These are phyloP conservation scores for Lipomyces sp. DNA, from an alignment of 805 yeast species.

Conservation along the genomic window DNA sequence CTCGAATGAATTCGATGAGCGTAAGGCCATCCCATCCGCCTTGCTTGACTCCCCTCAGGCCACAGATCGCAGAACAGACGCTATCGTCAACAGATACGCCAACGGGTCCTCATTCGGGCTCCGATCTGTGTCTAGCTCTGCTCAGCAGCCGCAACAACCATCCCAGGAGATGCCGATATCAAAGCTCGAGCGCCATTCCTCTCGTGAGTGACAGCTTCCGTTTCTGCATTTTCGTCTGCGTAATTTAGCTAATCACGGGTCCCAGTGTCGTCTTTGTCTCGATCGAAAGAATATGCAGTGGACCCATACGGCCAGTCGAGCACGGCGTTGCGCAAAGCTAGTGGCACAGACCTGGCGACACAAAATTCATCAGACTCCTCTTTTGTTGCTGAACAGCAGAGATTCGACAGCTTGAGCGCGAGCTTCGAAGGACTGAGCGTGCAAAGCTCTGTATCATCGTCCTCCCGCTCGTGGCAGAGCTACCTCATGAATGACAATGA, in stretches of 20 bases:
- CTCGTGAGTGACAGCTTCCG: background rate
- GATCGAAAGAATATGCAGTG: background rate
- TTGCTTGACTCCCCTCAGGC: constrained; percentile 36
- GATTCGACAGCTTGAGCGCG: constrained; percentile 17
- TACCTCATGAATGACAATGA: background rate
- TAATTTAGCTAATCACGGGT: background rate
- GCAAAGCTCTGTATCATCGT: constrained; percentile 23
- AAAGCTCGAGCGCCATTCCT: constrained; percentile 7
- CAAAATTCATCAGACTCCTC: constrained; percentile 22
- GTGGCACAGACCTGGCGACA: constrained; percentile 11
- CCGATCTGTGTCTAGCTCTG: constrained; percentile 4
- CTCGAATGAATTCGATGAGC: constrained; percentile 33
- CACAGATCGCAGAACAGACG: constrained; percentile 9
- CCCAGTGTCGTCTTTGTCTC: background rate
- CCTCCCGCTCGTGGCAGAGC: constrained; percentile 26
- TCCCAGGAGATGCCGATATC: constrained; percentile 7
- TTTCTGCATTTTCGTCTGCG: background rate
- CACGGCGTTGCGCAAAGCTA: background rate
- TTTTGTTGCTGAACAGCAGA: constrained; percentile 19
- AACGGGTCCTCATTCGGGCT: constrained; percentile 7
- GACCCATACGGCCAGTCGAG: background rate
- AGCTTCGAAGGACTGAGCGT: constrained; percentile 26
- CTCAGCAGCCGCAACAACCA: constrained; percentile 4
- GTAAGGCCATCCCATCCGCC: constrained; percentile 35
- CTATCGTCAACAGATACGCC: background rate